Percentiles rank a stretch among this genome's conserved stretches.
Conservation (phyloP, 805 yeast species). For the Wickerhamiella cacticola region DNA sequence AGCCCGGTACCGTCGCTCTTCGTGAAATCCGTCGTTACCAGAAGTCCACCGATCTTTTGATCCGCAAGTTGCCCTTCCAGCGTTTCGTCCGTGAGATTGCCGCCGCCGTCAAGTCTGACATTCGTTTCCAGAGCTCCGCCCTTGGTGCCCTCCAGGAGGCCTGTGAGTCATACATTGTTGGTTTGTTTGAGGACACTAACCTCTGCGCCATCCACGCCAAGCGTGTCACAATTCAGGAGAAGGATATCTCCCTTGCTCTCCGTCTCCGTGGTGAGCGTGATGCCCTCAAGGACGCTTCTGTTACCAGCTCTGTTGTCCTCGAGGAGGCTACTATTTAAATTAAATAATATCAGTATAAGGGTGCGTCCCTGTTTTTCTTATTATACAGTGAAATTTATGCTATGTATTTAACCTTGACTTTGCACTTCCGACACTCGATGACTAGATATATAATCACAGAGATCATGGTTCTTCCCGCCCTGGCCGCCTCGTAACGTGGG, state of each 20-base stretch:
- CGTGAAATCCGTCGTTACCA: constrained; percentile 89
- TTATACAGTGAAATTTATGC: not conserved
- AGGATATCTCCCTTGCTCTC: constrained; percentile 82
- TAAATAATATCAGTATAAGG: constrained; percentile 4
- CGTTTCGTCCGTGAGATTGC: constrained; percentile 84
- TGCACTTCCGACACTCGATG: too few relatives aligned
- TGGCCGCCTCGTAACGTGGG: too few relatives aligned
- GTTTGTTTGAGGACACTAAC: constrained; percentile 80
- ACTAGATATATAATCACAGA: too few relatives aligned
- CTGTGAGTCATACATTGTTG: constrained; percentile 78
- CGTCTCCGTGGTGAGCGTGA: constrained; percentile 82
- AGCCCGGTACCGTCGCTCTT: constrained; percentile 91
- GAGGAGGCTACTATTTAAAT: constrained; percentile 6
- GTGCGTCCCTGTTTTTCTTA: not conserved
- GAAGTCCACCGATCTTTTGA: constrained; percentile 74
- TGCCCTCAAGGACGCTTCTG: constrained; percentile 2
- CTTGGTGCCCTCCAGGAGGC: constrained; percentile 87
- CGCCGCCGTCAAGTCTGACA: constrained; percentile 46
- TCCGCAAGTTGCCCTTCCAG: constrained; percentile 85
- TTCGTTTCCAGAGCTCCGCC: constrained; percentile 82
- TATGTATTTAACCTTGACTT: not conserved
- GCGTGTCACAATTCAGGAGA: constrained; percentile 88
- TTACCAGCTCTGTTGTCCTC: not conserved
- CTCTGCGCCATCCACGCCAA: constrained; percentile 87
- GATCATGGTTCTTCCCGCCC: too few relatives aligned